Conservation (phyloP, 352 stramenopile species). For the Phytophthora nicotianae region DNA sequence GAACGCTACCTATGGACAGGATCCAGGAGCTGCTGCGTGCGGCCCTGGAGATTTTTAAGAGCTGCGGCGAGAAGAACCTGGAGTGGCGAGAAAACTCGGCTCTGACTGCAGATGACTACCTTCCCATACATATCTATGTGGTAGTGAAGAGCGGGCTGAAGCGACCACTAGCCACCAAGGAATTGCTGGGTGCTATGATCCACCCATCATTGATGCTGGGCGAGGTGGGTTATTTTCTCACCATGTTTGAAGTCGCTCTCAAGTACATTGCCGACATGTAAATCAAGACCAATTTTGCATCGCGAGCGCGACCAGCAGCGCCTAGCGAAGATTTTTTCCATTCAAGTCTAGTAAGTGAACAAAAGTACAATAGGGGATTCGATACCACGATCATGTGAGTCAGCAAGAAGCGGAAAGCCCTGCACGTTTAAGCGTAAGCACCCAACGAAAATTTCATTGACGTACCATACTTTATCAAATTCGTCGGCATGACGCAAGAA, state of each 20-base stretch:
- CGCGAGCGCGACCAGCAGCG: slow-evolving; percentile 14
- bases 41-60: slow-evolving; percentile 82
- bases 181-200: slow-evolving; percentile 82
- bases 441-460: slow-evolving; percentile 15
- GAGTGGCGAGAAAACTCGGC: slow-evolving; percentile 79
- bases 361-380: slow-evolving; percentile 45
- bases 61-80: slow-evolving; percentile 76
- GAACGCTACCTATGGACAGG: slow-evolving; percentile 70
- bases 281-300: slow-evolving; percentile 40
- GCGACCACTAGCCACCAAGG: slow-evolving; percentile 73
- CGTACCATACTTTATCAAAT: slow-evolving; percentile 19
- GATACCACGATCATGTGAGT: slow-evolving; percentile 24
- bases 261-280: slow-evolving; percentile 89
- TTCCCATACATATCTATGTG: slow-evolving; percentile 89
- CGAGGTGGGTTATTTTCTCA: slow-evolving; percentile 88
- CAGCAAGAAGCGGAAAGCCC: slow-evolving; percentile 15
- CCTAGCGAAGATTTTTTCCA: slow-evolving; percentile 16
- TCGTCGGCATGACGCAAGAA: neutral
- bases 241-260: slow-evolving; percentile 88
- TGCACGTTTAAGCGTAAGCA: slow-evolving; percentile 34
- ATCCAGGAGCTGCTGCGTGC: slow-evolving; percentile 82
- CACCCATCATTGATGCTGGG: slow-evolving; percentile 84
- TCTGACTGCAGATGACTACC: slow-evolving; percentile 82
- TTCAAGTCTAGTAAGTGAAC: slow-evolving; percentile 40
- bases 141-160: slow-evolving; percentile 81